These are phyloP conservation scores for Leucogyrophana mollusca DNA, from an alignment of 768 basidiomycete genomes.

Conservation along the genomic window DNA sequence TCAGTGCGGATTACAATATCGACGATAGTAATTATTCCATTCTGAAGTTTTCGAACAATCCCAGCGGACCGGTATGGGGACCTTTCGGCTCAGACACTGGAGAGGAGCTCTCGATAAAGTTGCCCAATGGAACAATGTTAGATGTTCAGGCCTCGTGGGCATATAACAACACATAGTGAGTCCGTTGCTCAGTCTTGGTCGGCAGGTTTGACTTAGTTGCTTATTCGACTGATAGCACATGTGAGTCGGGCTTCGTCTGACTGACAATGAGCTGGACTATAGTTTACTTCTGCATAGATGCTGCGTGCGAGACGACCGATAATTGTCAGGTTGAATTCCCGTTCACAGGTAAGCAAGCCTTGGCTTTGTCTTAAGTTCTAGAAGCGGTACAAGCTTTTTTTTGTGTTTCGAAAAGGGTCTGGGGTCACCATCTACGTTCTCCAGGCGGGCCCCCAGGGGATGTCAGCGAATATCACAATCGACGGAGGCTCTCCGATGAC, in stretches of 20 bases:
- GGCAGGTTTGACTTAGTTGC: not conserved
- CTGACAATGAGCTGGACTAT: not conserved
- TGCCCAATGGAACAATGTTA: slow-evolving; percentile 26
- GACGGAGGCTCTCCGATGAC: slow-evolving; percentile 21
- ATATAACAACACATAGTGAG: slow-evolving; percentile 26
- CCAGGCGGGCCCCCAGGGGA: slow-evolving; percentile 24
- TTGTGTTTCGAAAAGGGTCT: slow-evolving; percentile 15
- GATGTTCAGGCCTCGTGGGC: slow-evolving; percentile 19
- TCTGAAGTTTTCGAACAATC: slow-evolving; percentile 26
- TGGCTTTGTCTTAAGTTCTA: not conserved
- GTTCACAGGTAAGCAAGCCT: slow-evolving; percentile 18
- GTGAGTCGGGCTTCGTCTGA: slow-evolving; percentile 8
- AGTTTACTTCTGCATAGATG: slow-evolving; percentile 13
- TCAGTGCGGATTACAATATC: slow-evolving; percentile 23
- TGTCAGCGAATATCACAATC: slow-evolving; percentile 24
- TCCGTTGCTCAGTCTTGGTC: too few relatives aligned
- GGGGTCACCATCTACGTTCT: slow-evolving; percentile 28
- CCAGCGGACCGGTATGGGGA: slow-evolving; percentile 24
- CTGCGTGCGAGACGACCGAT: slow-evolving; percentile 18
- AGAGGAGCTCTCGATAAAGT: slow-evolving; percentile 15
- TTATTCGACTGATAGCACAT: slow-evolving; percentile 14
- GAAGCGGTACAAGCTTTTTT: not conserved
- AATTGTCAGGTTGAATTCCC: slow-evolving; percentile 24
- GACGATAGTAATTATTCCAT: slow-evolving; percentile 24
- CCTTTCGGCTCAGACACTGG: slow-evolving; percentile 20